A percentile compares a stretch with the other conserved stretches of the same genome.
phyloP scores from a whole-genome alignment of 768 basidiomycete genomes.

The Plicaturopsis crispa region DNA sequence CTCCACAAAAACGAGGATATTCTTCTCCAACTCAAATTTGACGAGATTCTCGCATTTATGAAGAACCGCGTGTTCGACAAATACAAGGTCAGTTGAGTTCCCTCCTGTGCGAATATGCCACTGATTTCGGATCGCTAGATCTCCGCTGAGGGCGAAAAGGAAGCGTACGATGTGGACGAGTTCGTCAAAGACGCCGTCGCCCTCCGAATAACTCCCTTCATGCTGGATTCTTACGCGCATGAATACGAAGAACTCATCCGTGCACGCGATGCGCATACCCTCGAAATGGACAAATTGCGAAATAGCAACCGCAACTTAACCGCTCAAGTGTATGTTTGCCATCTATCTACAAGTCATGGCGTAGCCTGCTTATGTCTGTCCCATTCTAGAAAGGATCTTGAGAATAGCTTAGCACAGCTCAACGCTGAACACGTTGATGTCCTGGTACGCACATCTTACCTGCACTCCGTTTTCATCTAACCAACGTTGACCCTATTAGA shows the following conservation, averaged over 20 bases:
- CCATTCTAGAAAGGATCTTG: constrained; percentile 65
- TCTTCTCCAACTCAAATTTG: constrained; percentile 79
- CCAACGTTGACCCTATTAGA: constrained; percentile 33
- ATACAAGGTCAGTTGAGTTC: constrained; percentile 43
- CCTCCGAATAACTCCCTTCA: constrained; percentile 88
- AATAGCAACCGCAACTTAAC: constrained; percentile 72
- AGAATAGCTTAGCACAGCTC: constrained; percentile 68
- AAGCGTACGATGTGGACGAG: constrained; percentile 60
- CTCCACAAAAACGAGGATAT: constrained; percentile 82
- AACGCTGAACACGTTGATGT: constrained; percentile 78
- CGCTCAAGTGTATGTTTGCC: constrained; percentile 63
- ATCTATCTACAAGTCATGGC: constrained; percentile 5
- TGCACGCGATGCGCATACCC: constrained; percentile 73
- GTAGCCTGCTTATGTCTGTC: constrained; percentile 4
- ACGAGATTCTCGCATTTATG: constrained; percentile 80
- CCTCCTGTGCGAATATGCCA: constrained; percentile 2
- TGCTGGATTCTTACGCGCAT: constrained; percentile 84
- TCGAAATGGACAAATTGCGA: constrained; percentile 77
- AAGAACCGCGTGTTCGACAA: constrained; percentile 77
- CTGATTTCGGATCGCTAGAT: neutral
- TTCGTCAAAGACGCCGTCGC: constrained; percentile 86
- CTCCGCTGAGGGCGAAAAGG: constrained; percentile 20
- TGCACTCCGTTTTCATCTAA: neutral
- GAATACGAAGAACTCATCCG: constrained; percentile 83
- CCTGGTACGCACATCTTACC: constrained; percentile 36